Evolutionary conservation across 495 filamentous ascomycete species (phyloP).

Genomic region (Thermochaetoides thermophila): DNA sequence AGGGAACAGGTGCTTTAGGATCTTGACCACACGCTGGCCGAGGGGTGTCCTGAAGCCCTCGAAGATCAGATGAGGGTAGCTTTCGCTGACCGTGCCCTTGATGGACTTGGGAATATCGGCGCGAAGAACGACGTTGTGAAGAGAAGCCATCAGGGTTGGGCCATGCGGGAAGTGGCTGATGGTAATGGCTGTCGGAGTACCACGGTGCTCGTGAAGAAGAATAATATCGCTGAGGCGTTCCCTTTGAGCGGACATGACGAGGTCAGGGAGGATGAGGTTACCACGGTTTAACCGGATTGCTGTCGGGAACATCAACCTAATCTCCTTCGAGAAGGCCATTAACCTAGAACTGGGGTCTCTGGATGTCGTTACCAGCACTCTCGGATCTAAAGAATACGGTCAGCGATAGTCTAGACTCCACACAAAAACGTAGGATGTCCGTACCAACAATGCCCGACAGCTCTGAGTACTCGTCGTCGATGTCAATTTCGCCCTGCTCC

Average conservation of each 20-base stretch:
- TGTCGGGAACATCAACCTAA: conserved; percentile 80
- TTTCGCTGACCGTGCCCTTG: conserved; percentile 82
- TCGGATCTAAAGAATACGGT: conserved; percentile 7
- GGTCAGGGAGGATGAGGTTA: conserved; percentile 70
- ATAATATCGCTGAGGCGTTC: conserved; percentile 72
- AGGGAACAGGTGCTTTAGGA: conserved; percentile 89
- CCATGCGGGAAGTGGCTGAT: conserved; percentile 92
- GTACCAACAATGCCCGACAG: conserved; percentile 18
- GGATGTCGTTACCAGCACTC: conserved; percentile 75
- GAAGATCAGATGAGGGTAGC: conserved; percentile 89
- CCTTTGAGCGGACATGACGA: conserved; percentile 65
- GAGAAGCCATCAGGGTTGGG: conserved; percentile 76
- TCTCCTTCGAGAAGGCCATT: conserved; percentile 86
- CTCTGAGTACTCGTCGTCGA: conserved; percentile 68
- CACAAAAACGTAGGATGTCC: not conserved
- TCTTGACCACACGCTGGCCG: conserved; percentile 74
- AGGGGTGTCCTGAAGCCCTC: conserved; percentile 78
- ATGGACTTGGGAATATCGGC: conserved; percentile 83
- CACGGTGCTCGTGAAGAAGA: conserved; percentile 85
- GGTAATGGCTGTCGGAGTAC: conserved; percentile 81
- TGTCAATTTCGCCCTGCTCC: conserved; percentile 52
- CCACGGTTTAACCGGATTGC: conserved; percentile 83
- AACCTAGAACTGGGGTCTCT: conserved; percentile 75
- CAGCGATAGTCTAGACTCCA: not conserved
- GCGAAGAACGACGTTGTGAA: conserved; percentile 89